Conservation (phyloP, 768 basidiomycete genomes). For the Dentipellis sp. region DNA sequence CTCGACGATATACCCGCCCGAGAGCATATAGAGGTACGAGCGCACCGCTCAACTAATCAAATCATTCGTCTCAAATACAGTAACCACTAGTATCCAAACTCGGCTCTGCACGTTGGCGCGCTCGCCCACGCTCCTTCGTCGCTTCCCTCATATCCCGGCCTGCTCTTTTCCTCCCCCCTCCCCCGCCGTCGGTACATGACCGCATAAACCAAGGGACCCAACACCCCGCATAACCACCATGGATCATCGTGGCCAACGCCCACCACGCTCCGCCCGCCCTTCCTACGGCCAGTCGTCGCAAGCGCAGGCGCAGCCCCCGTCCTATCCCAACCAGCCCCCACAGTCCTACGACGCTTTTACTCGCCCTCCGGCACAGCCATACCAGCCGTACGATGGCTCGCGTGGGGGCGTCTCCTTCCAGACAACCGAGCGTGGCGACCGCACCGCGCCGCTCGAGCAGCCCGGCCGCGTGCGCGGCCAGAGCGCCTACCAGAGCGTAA, state of each 20-base stretch:
- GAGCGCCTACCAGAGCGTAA: conserved; percentile 36
- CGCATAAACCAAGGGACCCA: background rate
- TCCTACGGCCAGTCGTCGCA: conserved; percentile 16
- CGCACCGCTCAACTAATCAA: background rate
- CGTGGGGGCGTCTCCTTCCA: conserved; percentile 57
- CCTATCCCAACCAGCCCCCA: conserved; percentile 13
- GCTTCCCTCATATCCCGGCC: conserved; percentile 19
- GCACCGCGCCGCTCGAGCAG: conserved; percentile 47
- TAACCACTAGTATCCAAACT: background rate
- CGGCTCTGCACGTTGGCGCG: background rate
- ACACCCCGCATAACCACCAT: conserved; percentile 12
- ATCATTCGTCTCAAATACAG: background rate
- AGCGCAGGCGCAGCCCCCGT: conserved; percentile 18
- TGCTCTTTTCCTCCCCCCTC: conserved; percentile 27
- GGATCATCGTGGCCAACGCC: conserved; percentile 27
- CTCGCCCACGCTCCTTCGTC: conserved; percentile 11
- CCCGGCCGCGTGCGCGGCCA: conserved; percentile 37
- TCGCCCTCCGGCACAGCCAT: conserved; percentile 10
- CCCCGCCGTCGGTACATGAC: conserved; percentile 5
- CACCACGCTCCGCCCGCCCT: conserved; percentile 26
- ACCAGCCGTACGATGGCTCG: conserved; percentile 4
- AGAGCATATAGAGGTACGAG: background rate
- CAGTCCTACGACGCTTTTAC: conserved; percentile 16
- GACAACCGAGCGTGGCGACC: conserved; percentile 60
- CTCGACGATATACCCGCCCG: background rate